These are phyloP conservation scores for Fusarium goolgardi DNA, from an alignment of 2,329 filamentous ascomycete genomes.

Conservation along the genomic window DNA sequence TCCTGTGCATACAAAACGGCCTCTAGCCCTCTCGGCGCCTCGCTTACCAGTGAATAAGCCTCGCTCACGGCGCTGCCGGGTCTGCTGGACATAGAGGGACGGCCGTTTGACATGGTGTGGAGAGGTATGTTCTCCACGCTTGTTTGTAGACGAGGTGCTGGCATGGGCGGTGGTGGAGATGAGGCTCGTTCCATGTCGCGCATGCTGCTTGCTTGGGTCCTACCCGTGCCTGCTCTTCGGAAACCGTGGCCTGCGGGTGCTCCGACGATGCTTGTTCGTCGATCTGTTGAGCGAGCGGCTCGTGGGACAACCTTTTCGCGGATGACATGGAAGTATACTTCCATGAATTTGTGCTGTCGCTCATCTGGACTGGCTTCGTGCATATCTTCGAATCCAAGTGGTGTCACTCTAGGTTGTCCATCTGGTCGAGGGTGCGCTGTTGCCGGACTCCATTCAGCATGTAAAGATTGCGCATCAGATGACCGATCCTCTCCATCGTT, in stretches of 20 bases:
- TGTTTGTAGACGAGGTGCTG: constrained; percentile 25
- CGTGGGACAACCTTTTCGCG: constrained; percentile 54
- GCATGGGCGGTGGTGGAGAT: constrained; percentile 21
- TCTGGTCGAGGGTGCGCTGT: constrained; percentile 22
- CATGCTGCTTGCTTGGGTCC: constrained; percentile 44
- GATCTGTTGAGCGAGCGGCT: constrained; percentile 47
- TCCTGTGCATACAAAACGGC: constrained; percentile 40
- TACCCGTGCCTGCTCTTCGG: constrained; percentile 38
- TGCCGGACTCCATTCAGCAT: constrained; percentile 34
- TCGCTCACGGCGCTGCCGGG: constrained; percentile 34
- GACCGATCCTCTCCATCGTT: constrained; percentile 54
- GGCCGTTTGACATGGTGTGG: constrained; percentile 15
- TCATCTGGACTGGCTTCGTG: constrained; percentile 60
- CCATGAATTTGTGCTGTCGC: constrained; percentile 63
- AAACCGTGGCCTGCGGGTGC: constrained; percentile 40
- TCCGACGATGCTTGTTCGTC: constrained; percentile 43
- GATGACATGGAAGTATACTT: constrained; percentile 63
- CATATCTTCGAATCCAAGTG: constrained; percentile 58
- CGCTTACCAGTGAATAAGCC: constrained; percentile 20
- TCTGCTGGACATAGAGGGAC: constrained; percentile 15
- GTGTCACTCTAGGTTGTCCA: constrained; percentile 26
- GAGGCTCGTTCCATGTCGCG: constrained; percentile 22
- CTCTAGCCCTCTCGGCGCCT: constrained; percentile 9
- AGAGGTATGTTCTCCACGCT: constrained; percentile 25
- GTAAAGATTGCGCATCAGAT: constrained; percentile 42